Evolutionary conservation across 1,284 basidiomycete species (phyloP).

Genomic region (Neolentinus lepideus): DNA sequence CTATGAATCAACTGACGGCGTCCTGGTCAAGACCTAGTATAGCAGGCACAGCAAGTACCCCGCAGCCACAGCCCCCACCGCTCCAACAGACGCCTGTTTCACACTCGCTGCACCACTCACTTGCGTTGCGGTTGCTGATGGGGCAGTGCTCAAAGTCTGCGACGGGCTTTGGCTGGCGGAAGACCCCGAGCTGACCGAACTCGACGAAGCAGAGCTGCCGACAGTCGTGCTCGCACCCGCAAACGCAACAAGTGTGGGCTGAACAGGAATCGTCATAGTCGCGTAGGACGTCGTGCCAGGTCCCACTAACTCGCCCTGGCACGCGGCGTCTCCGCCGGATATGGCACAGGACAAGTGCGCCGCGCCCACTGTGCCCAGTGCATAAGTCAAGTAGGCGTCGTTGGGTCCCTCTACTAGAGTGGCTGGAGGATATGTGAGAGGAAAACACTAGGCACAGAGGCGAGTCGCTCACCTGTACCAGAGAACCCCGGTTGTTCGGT

Average conservation of each 20-base stretch:
- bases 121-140: not conserved
- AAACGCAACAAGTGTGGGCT: not conserved
- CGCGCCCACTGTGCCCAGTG: constrained; percentile 4
- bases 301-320: not conserved
- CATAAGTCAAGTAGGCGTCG: not conserved
- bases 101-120: not conserved
- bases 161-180: not conserved
- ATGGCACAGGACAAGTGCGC: constrained; percentile 13
- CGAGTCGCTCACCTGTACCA: constrained; percentile 13
- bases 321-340: not conserved
- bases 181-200: not conserved
- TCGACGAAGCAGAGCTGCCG: not conserved
- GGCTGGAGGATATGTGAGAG: not conserved
- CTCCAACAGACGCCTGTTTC: not conserved
- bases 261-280: not conserved
- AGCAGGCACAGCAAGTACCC: not conserved
- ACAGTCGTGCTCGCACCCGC: not conserved
- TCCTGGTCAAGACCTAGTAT: not conserved
- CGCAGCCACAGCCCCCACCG: not conserved
- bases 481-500: not conserved
- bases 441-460: not conserved
- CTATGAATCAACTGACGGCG: too few relatives aligned
- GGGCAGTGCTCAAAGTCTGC: not conserved
- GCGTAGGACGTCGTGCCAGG: not conserved
- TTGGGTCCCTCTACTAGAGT: not conserved